A percentile compares a stretch with the other conserved stretches of the same genome.
Conservation (phyloP, 2,329 filamentous ascomycete genomes). For the Colletotrichum godetiae region DNA sequence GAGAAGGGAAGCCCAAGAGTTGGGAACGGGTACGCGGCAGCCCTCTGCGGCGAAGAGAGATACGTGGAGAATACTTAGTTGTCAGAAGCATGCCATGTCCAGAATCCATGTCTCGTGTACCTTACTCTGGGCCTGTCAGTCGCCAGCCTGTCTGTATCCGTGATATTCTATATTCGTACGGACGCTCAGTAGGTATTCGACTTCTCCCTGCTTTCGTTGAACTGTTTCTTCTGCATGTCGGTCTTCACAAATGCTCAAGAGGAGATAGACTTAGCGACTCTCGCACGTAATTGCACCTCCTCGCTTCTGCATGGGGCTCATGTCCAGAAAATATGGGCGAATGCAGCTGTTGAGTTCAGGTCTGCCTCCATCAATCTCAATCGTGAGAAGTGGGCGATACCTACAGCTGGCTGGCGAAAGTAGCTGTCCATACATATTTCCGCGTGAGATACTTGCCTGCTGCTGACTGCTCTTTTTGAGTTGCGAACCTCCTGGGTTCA, state of each 20-base stretch:
- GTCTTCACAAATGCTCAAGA: background rate
- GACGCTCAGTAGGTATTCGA: background rate
- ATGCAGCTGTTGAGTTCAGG: background rate
- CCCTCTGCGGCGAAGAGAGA: background rate
- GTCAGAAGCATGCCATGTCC: background rate
- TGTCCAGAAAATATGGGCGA: background rate
- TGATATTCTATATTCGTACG: too few species aligned
- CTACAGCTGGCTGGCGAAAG: background rate
- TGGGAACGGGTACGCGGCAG: slow-evolving; percentile 30
- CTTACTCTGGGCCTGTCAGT: background rate
- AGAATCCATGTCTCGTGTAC: background rate
- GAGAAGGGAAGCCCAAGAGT: slow-evolving; percentile 2
- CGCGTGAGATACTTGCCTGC: background rate
- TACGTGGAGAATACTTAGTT: slow-evolving; percentile 8
- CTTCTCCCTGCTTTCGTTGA: background rate
- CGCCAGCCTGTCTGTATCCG: background rate
- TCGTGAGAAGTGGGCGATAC: background rate
- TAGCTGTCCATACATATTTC: background rate
- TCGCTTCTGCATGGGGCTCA: background rate
- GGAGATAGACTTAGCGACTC: background rate
- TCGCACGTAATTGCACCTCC: background rate
- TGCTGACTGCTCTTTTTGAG: slow-evolving; percentile 16
- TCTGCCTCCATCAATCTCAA: background rate
- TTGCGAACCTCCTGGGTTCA: slow-evolving; percentile 18
- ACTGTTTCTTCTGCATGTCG: background rate